Conservation (phyloP, 2,329 filamentous ascomycete genomes). For the Fusarium verrucosum region DNA sequence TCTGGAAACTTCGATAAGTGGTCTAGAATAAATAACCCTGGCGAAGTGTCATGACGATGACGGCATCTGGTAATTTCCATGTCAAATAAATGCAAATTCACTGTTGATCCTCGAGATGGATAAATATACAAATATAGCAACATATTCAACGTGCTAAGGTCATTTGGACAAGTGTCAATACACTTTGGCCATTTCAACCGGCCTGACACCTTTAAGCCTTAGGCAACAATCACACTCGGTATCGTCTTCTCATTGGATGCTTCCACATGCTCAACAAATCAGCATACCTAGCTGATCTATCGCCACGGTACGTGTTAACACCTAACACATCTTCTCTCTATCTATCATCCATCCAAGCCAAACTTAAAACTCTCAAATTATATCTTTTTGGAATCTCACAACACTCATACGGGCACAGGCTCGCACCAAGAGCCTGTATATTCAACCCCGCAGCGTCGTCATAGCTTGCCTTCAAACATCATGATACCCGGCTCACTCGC, state of each 20-base stretch:
- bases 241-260: conserved; percentile 16
- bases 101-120: not conserved
- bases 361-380: not conserved
- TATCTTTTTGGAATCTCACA: not conserved
- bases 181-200: not conserved
- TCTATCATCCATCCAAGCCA: not conserved
- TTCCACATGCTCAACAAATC: conserved; percentile 9
- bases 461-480: conserved; percentile 9
- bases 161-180: not conserved
- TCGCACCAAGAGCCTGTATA: not conserved
- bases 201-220: conserved; percentile 5
- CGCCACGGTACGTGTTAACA: conserved; percentile 24
- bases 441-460: conserved; percentile 1
- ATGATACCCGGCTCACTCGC: conserved; percentile 45
- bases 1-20: not conserved
- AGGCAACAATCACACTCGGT: conserved; percentile 20
- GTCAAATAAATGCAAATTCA: not conserved
- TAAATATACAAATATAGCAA: not conserved
- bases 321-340: not conserved
- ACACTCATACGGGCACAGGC: conserved; percentile 4
- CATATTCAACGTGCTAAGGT: not conserved
- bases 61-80: not conserved
- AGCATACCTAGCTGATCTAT: conserved; percentile 16
- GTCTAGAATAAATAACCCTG: not conserved
- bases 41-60: conserved; percentile 14